These are phyloP conservation scores for Perkinsus marinus DNA, from an alignment of 169 alveolate genomes.

Conservation along the genomic window DNA sequence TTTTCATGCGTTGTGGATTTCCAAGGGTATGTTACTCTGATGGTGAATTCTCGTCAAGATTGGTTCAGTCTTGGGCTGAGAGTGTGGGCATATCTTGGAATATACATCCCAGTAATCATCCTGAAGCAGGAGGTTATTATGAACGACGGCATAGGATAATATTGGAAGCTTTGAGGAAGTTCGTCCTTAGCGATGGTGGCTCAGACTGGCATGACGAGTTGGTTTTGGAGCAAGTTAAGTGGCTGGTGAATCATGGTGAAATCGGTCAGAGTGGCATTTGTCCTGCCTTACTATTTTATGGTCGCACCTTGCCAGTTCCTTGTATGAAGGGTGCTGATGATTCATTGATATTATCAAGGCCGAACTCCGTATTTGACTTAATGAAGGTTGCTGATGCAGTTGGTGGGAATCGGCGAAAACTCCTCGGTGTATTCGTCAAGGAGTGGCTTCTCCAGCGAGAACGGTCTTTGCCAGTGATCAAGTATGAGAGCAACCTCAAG, in stretches of 20 bases:
- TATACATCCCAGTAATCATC: background rate
- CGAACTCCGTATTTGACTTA: background rate
- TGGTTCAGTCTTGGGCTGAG: background rate
- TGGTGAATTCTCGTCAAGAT: background rate
- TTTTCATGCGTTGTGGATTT: background rate
- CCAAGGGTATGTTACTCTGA: background rate
- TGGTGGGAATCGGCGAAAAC: background rate
- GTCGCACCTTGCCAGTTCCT: background rate
- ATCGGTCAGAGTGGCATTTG: background rate
- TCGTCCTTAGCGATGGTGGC: background rate
- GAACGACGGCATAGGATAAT: background rate
- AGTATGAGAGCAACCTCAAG: background rate
- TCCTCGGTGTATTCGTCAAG: background rate
- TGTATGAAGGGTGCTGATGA: background rate
- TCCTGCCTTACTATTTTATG: background rate
- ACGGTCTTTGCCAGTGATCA: background rate
- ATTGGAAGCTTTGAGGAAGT: background rate
- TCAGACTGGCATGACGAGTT: background rate
- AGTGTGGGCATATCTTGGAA: background rate
- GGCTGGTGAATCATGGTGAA: background rate
- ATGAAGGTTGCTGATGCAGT: background rate
- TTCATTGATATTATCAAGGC: background rate
- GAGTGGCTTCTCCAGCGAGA: background rate
- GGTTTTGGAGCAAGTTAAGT: background rate
- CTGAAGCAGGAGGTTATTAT: background rate